Conservation (phyloP, 345 rosid genomes). For the Carallia pectinifolia region DNA sequence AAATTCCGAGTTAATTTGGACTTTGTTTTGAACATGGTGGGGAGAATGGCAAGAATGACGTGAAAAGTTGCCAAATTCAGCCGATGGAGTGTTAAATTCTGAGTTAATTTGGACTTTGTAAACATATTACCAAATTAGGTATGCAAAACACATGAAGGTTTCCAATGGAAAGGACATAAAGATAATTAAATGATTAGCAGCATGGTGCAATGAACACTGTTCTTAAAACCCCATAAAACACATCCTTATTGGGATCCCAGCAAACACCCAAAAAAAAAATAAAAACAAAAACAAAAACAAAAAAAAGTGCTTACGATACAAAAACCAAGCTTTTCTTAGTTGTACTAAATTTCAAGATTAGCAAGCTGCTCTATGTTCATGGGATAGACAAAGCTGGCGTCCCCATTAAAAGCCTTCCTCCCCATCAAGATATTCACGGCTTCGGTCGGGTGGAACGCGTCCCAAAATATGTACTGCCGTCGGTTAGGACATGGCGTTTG, state of each 20-base stretch:
- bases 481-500: conserved; percentile 80
- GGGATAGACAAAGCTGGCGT: conserved; percentile 53
- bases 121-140: not conserved
- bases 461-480: conserved; percentile 82
- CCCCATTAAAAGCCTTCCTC: conserved; percentile 70
- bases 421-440: conserved; percentile 81
- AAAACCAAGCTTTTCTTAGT: not conserved
- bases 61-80: too few species aligned
- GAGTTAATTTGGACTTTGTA: too few species aligned
- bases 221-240: conserved; percentile 1
- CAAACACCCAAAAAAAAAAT: not conserved
- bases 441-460: conserved; percentile 96
- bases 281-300: not conserved
- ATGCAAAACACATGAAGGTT: not conserved
- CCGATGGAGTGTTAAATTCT: too few species aligned
- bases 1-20: too few species aligned
- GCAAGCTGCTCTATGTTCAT: conserved; percentile 79
- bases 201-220: conserved; percentile 1
- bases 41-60: too few species aligned
- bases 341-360: conserved; percentile 19
- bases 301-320: not conserved
- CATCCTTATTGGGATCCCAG: not conserved
- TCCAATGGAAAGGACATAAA: not conserved
- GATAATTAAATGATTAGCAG: not conserved
- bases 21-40: too few species aligned